Evolutionary conservation across 2,329 filamentous ascomycete species (phyloP).

Genomic region (Calonectria honghensis): DNA sequence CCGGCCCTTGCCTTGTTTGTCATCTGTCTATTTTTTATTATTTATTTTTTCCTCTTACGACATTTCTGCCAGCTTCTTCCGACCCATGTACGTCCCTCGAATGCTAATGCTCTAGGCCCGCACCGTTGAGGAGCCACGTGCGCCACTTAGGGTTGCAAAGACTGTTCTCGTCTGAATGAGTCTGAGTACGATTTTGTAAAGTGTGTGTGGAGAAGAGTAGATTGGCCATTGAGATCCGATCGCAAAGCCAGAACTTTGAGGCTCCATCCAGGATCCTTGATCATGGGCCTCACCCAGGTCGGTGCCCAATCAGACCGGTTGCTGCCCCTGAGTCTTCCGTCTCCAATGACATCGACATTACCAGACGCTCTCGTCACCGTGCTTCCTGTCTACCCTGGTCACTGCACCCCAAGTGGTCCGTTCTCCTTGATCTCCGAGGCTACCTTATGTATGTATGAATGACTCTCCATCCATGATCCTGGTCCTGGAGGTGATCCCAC

Average conservation of each 20-base stretch:
- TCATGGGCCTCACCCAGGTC: slow-evolving; percentile 38
- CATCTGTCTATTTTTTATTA: neutral
- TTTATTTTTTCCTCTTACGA: slow-evolving; percentile 22
- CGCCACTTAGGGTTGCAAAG: slow-evolving; percentile 51
- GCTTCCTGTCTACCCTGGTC: slow-evolving; percentile 41
- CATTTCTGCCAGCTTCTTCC: slow-evolving; percentile 30
- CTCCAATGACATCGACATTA: slow-evolving; percentile 42
- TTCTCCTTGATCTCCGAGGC: slow-evolving; percentile 47
- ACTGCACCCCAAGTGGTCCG: slow-evolving; percentile 45
- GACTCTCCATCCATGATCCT: slow-evolving; percentile 43
- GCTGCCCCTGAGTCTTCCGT: slow-evolving; percentile 42
- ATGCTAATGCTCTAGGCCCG: slow-evolving; percentile 54
- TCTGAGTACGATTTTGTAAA: slow-evolving; percentile 38
- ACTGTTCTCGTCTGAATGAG: slow-evolving; percentile 42
- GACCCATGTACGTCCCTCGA: slow-evolving; percentile 47
- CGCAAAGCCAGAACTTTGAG: slow-evolving; percentile 44
- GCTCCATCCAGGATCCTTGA: slow-evolving; percentile 44
- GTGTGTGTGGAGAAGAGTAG: slow-evolving; percentile 49
- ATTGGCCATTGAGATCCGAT: slow-evolving; percentile 53
- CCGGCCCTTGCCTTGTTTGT: neutral
- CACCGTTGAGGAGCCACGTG: slow-evolving; percentile 57
- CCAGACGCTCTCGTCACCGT: slow-evolving; percentile 43
- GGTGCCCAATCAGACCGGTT: slow-evolving; percentile 45
- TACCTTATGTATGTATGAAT: slow-evolving; percentile 32
- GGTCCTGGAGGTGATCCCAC: slow-evolving; percentile 45